These are phyloP conservation scores for Wallacemonas collosoma DNA, from an alignment of 208 protist genomes.

Conservation along the genomic window DNA sequence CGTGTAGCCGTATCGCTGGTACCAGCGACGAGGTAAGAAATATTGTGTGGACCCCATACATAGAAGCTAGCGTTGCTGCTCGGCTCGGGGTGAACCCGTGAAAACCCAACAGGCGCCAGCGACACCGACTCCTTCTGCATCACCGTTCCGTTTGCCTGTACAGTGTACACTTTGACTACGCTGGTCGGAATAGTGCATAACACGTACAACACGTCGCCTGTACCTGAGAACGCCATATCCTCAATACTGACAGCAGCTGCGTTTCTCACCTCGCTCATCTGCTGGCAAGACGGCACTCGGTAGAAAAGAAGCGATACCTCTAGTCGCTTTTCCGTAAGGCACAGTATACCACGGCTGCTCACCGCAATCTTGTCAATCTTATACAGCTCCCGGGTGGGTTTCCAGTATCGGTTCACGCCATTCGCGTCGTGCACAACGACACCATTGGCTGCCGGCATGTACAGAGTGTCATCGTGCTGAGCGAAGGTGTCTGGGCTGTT, in stretches of 20 bases:
- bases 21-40: conserved; percentile 1
- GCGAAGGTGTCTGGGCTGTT: conserved; percentile 31
- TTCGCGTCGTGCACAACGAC: conserved; percentile 33
- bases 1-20: background rate
- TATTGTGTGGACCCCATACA: conserved; percentile 2
- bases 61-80: background rate
- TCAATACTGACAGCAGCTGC: conserved; percentile 47
- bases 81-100: background rate
- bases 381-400: conserved; percentile 52
- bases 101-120: background rate
- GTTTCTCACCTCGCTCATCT: conserved; percentile 44
- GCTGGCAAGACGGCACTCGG: conserved; percentile 35
- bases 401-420: conserved; percentile 40
- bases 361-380: conserved; percentile 48
- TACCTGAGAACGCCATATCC: conserved; percentile 54
- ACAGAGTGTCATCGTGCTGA: conserved; percentile 22
- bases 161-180: conserved; percentile 40
- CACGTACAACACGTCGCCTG: conserved; percentile 55
- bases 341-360: conserved; percentile 37
- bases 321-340: conserved; percentile 57
- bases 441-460: conserved; percentile 48
- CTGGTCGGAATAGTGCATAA: conserved; percentile 38
- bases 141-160: conserved; percentile 24
- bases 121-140: conserved; percentile 6
- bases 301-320: conserved; percentile 62